A percentile compares a stretch with the other conserved stretches of the same genome.
phyloP scores from a whole-genome alignment of 2,329 filamentous ascomycete genomes.

The Colletotrichum somersetense region DNA sequence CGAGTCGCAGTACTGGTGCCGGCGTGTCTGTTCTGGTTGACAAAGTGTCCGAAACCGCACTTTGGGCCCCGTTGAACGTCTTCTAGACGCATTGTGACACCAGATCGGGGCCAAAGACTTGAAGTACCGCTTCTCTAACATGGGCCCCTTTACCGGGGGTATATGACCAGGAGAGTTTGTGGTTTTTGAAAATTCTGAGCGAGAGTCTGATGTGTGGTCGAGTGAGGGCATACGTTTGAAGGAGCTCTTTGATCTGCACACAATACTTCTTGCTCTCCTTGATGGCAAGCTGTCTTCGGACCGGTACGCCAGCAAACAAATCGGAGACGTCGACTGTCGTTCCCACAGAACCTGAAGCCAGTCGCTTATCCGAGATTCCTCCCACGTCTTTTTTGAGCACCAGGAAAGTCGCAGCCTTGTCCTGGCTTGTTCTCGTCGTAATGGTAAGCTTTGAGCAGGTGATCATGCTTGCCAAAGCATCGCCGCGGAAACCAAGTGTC shows the following conservation, averaged over 20 bases:
- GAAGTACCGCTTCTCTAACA: slow-evolving; percentile 70
- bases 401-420: slow-evolving; percentile 68
- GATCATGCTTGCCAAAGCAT: slow-evolving; percentile 77
- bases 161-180: slow-evolving; percentile 71
- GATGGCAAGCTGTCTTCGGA: slow-evolving; percentile 69
- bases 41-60: slow-evolving; percentile 8
- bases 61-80: slow-evolving; percentile 35
- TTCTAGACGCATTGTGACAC: slow-evolving; percentile 66
- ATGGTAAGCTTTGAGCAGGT: slow-evolving; percentile 70
- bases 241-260: slow-evolving; percentile 67
- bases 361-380: slow-evolving; percentile 54
- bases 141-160: slow-evolving; percentile 64
- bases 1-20: slow-evolving; percentile 55
- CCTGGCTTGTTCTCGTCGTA: slow-evolving; percentile 72
- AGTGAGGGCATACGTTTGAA: slow-evolving; percentile 76
- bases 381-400: slow-evolving; percentile 56
- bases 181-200: slow-evolving; percentile 68
- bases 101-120: slow-evolving; percentile 71
- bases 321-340: slow-evolving; percentile 73
- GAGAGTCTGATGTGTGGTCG: slow-evolving; percentile 72
- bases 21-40: slow-evolving; percentile 19
- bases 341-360: slow-evolving; percentile 70
- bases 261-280: slow-evolving; percentile 71
- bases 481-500: slow-evolving; percentile 81
- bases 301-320: slow-evolving; percentile 72